Evolutionary conservation across 345 rosid genomes (phyloP).

Genomic region (Garcia nutans): DNA sequence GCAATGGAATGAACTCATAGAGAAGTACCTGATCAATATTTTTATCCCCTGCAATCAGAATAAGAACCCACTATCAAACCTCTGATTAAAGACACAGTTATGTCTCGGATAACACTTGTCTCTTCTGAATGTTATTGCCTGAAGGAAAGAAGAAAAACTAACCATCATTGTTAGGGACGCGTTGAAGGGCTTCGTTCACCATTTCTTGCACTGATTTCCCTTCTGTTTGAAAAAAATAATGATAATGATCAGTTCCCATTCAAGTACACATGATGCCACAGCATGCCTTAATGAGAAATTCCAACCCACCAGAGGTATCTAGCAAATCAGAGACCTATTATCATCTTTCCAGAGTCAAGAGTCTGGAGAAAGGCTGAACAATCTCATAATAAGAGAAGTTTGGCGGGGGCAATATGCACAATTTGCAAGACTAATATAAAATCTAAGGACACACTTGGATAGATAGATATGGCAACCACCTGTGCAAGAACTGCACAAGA

Average conservation of each 20-base stretch:
- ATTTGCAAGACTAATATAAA: neutral
- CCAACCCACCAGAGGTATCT: constrained; percentile 4
- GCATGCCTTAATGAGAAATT: constrained; percentile 4
- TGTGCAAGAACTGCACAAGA: constrained; percentile 3
- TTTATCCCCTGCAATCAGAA: constrained; percentile 71
- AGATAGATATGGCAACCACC: constrained; percentile 1
- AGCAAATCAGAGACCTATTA: constrained; percentile 4
- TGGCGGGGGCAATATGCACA: neutral
- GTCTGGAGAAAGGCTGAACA: neutral
- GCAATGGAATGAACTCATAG: constrained; percentile 8
- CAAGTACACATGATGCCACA: constrained; percentile 2
- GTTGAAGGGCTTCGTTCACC: constrained; percentile 94
- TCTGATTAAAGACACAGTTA: constrained; percentile 15
- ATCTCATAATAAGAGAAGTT: neutral
- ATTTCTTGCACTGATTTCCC: constrained; percentile 96
- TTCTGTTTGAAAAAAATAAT: constrained; percentile 52
- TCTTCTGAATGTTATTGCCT: neutral
- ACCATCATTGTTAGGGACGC: constrained; percentile 78
- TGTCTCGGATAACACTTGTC: constrained; percentile 14
- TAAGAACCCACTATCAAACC: constrained; percentile 29
- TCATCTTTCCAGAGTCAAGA: neutral
- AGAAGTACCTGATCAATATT: constrained; percentile 79
- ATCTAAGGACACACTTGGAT: neutral
- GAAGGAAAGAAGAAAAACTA: constrained; percentile 26
- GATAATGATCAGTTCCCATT: constrained; percentile 16